Percentiles rank a stretch among this genome's conserved stretches.
Conservation (phyloP, 1,284 basidiomycete genomes). For the Irpex sp. region DNA sequence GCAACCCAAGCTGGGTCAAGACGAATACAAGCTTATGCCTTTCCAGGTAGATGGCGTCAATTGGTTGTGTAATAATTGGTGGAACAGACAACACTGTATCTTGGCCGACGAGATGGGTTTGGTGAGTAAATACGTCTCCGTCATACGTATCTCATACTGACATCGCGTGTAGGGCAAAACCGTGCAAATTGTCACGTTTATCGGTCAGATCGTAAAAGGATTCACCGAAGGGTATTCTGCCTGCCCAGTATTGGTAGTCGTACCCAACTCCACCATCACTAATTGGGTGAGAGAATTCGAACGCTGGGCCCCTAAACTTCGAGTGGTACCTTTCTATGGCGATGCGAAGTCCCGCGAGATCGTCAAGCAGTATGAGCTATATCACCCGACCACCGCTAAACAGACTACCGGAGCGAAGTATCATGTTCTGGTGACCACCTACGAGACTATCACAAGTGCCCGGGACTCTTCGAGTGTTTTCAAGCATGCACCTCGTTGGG, state of each 20-base stretch:
- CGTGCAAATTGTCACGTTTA: slow-evolving; percentile 85
- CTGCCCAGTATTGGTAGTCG: slow-evolving; percentile 84
- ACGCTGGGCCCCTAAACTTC: slow-evolving; percentile 83
- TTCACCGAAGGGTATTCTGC: slow-evolving; percentile 41
- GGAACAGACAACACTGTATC: slow-evolving; percentile 83
- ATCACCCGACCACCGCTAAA: slow-evolving; percentile 41
- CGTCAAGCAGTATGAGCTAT: slow-evolving; percentile 81
- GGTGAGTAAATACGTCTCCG: slow-evolving; percentile 36
- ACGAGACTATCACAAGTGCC: slow-evolving; percentile 69
- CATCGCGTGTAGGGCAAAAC: slow-evolving; percentile 73
- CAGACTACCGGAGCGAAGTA: slow-evolving; percentile 60
- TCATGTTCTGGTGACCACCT: slow-evolving; percentile 88
- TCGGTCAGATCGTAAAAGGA: slow-evolving; percentile 68
- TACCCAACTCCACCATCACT: slow-evolving; percentile 91
- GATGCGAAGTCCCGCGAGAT: slow-evolving; percentile 78
- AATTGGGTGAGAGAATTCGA: slow-evolving; percentile 90
- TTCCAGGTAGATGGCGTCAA: slow-evolving; percentile 93
- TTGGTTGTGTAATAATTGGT: slow-evolving; percentile 91
- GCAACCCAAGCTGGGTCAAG: slow-evolving; percentile 66
- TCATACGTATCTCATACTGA: slow-evolving; percentile 6
- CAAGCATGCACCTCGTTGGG: slow-evolving; percentile 84
- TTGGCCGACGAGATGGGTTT: slow-evolving; percentile 99
- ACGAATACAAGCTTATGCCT: slow-evolving; percentile 68
- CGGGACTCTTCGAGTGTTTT: slow-evolving; percentile 75
- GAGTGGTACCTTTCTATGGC: slow-evolving; percentile 82